Evolutionary conservation across 345 rosid species (phyloP), one percentile per base, ranked within the genome.

Genomic region (Populus nigra): DNA sequence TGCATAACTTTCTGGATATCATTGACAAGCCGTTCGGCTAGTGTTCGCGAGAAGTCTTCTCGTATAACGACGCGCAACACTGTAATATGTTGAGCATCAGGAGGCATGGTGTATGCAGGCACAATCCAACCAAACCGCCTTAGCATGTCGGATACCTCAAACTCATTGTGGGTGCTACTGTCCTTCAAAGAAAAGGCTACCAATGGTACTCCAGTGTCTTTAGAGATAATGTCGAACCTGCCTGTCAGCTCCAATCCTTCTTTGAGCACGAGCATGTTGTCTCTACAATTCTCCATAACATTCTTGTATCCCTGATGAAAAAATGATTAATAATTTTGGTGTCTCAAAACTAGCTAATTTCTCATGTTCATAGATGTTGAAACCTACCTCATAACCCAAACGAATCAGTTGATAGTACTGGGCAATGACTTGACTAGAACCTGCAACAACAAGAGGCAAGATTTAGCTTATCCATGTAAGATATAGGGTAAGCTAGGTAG

Each of bases 361-460:
- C 7, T 25, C 15, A 38, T 50, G 10, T 50, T 10, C 53, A 18
- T 20, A 31, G 5, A 17, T 11, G 22, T 36, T 50, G 3, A 17
- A 33, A 29, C 45, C 9, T 27, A 79, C 81, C 78, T 79, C 67
- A 27, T 16, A 69, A 13, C 82, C 82, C 70, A 79, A 23, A 13
- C 78, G 82, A 35, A 79, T 74, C 1, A 79, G 53, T 18, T 79
- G 78, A 59, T 79, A 79, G 38, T 79, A 79, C 7, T 79, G 82
- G 68, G 82, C 82, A 71, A 79, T 79, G 15, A 79, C 68, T 79
- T 79, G 82, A 55, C 82, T 74, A 17, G 82, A 79, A 41, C 79
- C 79, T 75, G 68, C 41, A 75, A 9, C 23, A 61, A n/a, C 29
- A 61, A 22, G 63, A 7, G n/a, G 10, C n/a, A 59, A n/a, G 4